phyloP scores from a whole-genome alignment of 2,329 filamentous ascomycete species.

The Fusarium sp. region DNA sequence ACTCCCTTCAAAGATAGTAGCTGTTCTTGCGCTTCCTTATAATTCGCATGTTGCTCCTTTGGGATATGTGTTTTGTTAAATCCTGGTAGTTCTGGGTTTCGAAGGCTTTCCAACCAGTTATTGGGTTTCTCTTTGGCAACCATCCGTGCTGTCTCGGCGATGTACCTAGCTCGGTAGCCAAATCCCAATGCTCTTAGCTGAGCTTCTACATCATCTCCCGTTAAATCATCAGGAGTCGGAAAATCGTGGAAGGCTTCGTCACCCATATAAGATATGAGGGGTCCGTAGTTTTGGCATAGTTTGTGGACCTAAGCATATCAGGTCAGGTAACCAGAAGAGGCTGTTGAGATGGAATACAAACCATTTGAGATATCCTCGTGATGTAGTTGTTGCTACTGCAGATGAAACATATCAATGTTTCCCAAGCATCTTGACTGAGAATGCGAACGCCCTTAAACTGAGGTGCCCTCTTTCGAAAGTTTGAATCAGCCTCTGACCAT shows the following conservation, averaged over 20 bases:
- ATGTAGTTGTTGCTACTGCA: constrained; percentile 99
- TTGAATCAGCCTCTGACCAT: constrained; percentile 86
- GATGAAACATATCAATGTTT: constrained; percentile 91
- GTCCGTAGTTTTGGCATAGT: constrained; percentile 85
- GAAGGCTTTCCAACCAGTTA: constrained; percentile 79
- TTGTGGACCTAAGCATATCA: constrained; percentile 73
- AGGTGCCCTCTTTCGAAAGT: constrained; percentile 87
- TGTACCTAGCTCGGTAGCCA: constrained; percentile 93
- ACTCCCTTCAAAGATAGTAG: constrained; percentile 85
- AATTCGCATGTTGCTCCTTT: constrained; percentile 67
- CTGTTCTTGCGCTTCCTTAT: constrained; percentile 80
- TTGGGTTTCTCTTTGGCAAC: constrained; percentile 72
- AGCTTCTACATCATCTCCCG: constrained; percentile 76
- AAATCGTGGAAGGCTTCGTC: constrained; percentile 86
- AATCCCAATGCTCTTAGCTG: constrained; percentile 87
- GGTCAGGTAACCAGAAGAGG: background rate
- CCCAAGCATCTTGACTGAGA: constrained; percentile 94
- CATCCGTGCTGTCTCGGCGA: constrained; percentile 83
- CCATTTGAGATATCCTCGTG: constrained; percentile 93
- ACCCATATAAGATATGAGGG: constrained; percentile 74
- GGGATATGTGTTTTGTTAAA: constrained; percentile 57
- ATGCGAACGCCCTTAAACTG: constrained; percentile 93
- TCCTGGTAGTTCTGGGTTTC: constrained; percentile 77
- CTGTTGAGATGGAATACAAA: constrained; percentile 44
- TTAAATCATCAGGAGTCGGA: constrained; percentile 78